phyloP scores from a whole-genome alignment of 2,329 filamentous ascomycete genomes.

The Trichoderma asperellum region DNA sequence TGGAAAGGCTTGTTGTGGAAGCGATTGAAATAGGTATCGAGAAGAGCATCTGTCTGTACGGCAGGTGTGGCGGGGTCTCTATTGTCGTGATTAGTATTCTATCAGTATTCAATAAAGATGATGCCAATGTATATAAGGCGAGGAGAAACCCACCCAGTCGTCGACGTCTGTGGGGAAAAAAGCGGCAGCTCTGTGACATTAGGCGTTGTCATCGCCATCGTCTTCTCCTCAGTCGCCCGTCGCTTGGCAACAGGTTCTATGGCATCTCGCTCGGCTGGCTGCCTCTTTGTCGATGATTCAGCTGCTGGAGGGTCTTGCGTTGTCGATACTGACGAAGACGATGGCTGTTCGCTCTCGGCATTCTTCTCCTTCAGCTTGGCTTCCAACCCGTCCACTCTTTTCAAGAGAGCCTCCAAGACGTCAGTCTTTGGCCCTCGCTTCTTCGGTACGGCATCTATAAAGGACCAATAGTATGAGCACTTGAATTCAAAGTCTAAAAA shows the following conservation, averaged over 20 bases:
- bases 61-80: conserved; percentile 53
- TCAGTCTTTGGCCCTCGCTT: conserved; percentile 90
- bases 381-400: conserved; percentile 83
- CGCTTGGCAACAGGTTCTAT: conserved; percentile 48
- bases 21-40: conserved; percentile 79
- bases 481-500: neutral
- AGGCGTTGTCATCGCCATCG: conserved; percentile 34
- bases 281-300: conserved; percentile 14
- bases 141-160: conserved; percentile 2
- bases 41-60: conserved; percentile 62
- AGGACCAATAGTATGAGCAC: neutral
- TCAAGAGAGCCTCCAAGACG: conserved; percentile 80
- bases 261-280: conserved; percentile 2
- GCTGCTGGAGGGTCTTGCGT: conserved; percentile 27
- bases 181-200: conserved; percentile 24
- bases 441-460: conserved; percentile 77
- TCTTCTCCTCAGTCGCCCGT: conserved; percentile 42
- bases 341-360: conserved; percentile 36
- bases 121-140: neutral
- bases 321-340: conserved; percentile 35
- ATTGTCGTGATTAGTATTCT: neutral
- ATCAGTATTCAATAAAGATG: neutral
- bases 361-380: conserved; percentile 75
- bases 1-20: conserved; percentile 83
- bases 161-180: conserved; percentile 22